Percentiles rank a stretch among this genome's conserved stretches.
Evolutionary conservation across 768 basidiomycete genomes (phyloP).

Genomic region (Boletus pseudopeckii): DNA sequence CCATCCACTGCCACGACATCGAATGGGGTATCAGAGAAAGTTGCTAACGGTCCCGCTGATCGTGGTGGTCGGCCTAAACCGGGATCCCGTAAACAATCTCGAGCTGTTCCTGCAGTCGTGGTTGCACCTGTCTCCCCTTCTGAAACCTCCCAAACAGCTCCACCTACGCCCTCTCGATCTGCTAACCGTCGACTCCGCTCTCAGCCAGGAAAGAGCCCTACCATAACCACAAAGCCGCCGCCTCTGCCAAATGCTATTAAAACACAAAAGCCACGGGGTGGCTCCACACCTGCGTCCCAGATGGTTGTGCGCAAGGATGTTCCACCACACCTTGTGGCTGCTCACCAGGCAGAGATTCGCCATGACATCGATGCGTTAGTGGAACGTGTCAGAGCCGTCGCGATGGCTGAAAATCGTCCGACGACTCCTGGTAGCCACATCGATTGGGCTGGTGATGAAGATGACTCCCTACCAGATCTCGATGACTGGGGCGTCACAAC

Average conservation of each 20-base stretch:
- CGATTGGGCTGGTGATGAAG: constrained; percentile 88
- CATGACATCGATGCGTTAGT: constrained; percentile 74
- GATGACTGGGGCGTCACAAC: constrained; percentile 80
- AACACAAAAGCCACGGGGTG: constrained; percentile 35
- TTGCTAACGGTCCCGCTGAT: constrained; percentile 18
- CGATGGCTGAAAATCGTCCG: constrained; percentile 66
- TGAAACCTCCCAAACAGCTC: constrained; percentile 18
- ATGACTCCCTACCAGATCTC: constrained; percentile 74
- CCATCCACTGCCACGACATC: constrained; percentile 16
- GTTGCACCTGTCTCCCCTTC: constrained; percentile 23
- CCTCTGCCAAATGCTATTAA: constrained; percentile 19
- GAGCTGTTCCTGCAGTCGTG: constrained; percentile 19
- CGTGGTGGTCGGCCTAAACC: constrained; percentile 24
- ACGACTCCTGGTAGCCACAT: constrained; percentile 75
- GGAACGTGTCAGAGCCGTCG: constrained; percentile 69
- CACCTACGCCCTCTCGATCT: constrained; percentile 39
- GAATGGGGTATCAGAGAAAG: constrained; percentile 22
- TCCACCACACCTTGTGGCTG: constrained; percentile 51
- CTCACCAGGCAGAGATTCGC: constrained; percentile 45
- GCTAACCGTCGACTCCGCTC: constrained; percentile 51
- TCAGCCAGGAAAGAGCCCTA: constrained; percentile 32
- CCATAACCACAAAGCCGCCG: constrained; percentile 14
- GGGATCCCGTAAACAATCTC: constrained; percentile 20
- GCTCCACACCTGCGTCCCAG: constrained; percentile 22
- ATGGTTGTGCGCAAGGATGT: constrained; percentile 46